A percentile compares a stretch with the other conserved stretches of the same genome.
Evolutionary conservation across 2,329 filamentous ascomycete species (phyloP).

Genomic region (Calonectria crousiana): DNA sequence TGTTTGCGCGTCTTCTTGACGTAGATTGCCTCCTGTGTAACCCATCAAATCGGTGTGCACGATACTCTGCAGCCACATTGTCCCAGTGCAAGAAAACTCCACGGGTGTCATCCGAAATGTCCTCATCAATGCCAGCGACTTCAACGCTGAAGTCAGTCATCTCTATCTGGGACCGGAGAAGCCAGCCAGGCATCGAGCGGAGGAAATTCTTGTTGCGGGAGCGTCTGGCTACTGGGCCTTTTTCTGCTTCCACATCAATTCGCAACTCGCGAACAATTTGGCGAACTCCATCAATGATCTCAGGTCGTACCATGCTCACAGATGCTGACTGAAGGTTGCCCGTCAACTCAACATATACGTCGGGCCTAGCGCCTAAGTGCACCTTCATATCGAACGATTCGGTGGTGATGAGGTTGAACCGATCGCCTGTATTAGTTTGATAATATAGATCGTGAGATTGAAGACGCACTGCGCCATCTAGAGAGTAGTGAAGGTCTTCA

Average conservation of each 20-base stretch:
- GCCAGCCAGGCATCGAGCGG: constrained; percentile 84
- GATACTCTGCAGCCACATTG: constrained; percentile 89
- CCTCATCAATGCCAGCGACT: constrained; percentile 87
- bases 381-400: constrained; percentile 90
- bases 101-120: constrained; percentile 83
- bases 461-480: constrained; percentile 84
- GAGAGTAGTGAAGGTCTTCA: constrained; percentile 86
- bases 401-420: constrained; percentile 88
- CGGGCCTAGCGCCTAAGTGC: constrained; percentile 85
- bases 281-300: constrained; percentile 91
- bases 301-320: constrained; percentile 88
- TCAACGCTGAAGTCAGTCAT: constrained; percentile 92
- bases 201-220: constrained; percentile 75
- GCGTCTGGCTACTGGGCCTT: constrained; percentile 61
- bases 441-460: constrained; percentile 94
- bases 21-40: constrained; percentile 67
- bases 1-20: constrained; percentile 79
- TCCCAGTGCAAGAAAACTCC: constrained; percentile 90
- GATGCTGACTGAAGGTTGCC: constrained; percentile 89
- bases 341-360: constrained; percentile 84
- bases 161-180: constrained; percentile 85
- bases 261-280: constrained; percentile 91
- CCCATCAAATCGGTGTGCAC: constrained; percentile 80
- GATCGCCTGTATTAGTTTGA: constrained; percentile 84
- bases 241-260: constrained; percentile 74